phyloP scores from a whole-genome alignment of 257 asterid genomes.

The Rubia yunnanensis region DNA sequence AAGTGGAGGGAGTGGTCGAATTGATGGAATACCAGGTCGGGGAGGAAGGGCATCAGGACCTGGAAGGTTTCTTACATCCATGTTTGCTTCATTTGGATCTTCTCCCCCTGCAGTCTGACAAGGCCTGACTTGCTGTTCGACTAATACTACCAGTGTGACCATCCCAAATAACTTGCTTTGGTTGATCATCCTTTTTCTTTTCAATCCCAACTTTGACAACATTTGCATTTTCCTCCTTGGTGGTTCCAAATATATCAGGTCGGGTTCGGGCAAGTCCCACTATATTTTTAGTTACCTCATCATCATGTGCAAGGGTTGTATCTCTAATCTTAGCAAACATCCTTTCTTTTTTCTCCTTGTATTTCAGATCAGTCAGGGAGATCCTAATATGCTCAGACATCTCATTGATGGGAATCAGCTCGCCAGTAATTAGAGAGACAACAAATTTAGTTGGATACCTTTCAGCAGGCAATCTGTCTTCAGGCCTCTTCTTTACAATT shows the following conservation, averaged over 20 bases:
- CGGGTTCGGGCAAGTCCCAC: conserved; percentile 92
- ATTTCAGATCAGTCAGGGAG: conserved; percentile 89
- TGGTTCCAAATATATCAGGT: conserved; percentile 94
- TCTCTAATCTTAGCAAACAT: conserved; percentile 95
- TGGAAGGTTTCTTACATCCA: conserved; percentile 51
- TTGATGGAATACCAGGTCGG: conserved; percentile 53
- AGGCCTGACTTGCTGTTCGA: conserved; percentile 82
- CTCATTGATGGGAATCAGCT: conserved; percentile 70
- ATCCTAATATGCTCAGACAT: conserved; percentile 98
- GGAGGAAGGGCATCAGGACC: conserved; percentile 84
- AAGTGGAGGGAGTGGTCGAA: conserved; percentile 85
- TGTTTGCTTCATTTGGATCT: conserved; percentile 43
- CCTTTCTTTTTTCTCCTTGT: conserved; percentile 91
- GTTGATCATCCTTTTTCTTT: conserved; percentile 88
- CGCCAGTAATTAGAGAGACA: conserved; percentile 85
- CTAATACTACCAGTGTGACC: conserved; percentile 95
- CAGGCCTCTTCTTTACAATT: conserved; percentile 89
- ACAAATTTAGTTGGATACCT: conserved; percentile 75
- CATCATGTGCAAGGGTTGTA: conserved; percentile 92
- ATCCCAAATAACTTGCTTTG: conserved; percentile 98
- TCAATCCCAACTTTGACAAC: conserved; percentile 95
- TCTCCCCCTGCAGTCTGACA: conserved; percentile 66
- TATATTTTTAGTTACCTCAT: conserved; percentile 82
- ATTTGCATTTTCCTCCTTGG: conserved; percentile 95
- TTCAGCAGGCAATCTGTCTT: conserved; percentile 74